These are phyloP conservation scores for Aristolochia contorta DNA, from an alignment of 164 flowering plant species.

Conservation along the genomic window DNA sequence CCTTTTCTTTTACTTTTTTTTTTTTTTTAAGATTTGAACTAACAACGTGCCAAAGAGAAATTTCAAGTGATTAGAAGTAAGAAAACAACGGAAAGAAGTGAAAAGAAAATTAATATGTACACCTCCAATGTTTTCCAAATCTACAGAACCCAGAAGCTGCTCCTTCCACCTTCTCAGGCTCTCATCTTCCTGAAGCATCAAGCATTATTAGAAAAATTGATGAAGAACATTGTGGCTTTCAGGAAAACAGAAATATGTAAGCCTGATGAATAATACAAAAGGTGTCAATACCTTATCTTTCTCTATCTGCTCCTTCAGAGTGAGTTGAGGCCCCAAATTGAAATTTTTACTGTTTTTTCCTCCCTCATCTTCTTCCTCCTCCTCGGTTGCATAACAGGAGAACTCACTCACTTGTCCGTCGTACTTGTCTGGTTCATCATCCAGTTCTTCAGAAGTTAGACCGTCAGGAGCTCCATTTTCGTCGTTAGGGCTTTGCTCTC, in stretches of 20 bases:
- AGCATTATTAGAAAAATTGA: neutral
- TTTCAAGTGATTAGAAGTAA: neutral
- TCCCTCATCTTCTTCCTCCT: conserved; percentile 34
- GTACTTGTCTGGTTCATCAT: conserved; percentile 9
- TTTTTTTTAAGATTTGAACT: too few species aligned
- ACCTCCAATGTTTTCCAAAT: conserved; percentile 27
- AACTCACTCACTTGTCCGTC: conserved; percentile 32
- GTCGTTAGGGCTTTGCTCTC: conserved; percentile 14
- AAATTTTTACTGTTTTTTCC: conserved; percentile 13
- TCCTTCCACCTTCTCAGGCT: conserved; percentile 36
- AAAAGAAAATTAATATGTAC: neutral
- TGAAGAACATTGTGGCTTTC: neutral
- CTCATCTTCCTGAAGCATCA: conserved; percentile 25
- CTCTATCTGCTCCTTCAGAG: conserved; percentile 69
- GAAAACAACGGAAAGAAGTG: neutral
- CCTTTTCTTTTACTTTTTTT: too few species aligned
- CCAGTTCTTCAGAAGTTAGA: conserved; percentile 7
- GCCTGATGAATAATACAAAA: too few species aligned
- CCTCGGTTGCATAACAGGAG: conserved; percentile 34
- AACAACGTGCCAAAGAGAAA: too few species aligned
- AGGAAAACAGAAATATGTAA: neutral
- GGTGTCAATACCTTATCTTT: conserved; percentile 54
- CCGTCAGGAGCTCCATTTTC: conserved; percentile 1
- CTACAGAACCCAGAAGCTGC: conserved; percentile 29
- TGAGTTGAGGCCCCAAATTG: conserved; percentile 63